These are phyloP conservation scores for Cantharellus anzutake DNA, from an alignment of 768 basidiomycete genomes.

Conservation along the genomic window DNA sequence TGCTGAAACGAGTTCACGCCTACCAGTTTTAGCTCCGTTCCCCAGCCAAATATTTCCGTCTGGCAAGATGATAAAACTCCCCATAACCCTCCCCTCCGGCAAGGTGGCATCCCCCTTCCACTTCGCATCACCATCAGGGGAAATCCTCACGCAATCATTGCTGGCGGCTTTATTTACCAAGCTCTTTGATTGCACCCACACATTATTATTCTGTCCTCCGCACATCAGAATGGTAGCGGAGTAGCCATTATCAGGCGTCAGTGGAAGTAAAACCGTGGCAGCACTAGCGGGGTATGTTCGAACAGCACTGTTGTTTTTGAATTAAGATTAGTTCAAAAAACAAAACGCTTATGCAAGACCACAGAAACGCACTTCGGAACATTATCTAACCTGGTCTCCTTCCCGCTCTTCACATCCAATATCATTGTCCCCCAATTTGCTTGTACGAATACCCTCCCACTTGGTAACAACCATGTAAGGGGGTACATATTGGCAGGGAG, in stretches of 20 bases:
- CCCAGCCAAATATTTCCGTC: constrained; percentile 60
- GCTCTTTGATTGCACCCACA: constrained; percentile 30
- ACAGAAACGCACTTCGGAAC: constrained; percentile 13
- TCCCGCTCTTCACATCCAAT: constrained; percentile 18
- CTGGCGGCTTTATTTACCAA: constrained; percentile 13
- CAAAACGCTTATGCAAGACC: constrained; percentile 5
- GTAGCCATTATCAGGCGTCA: constrained; percentile 84
- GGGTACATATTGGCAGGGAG: constrained; percentile 21
- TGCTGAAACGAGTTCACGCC: too few species aligned
- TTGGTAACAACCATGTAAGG: constrained; percentile 18
- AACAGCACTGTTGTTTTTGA: constrained; percentile 35
- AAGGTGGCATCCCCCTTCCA: constrained; percentile 24
- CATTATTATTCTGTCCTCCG: constrained; percentile 51
- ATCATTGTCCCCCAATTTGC: constrained; percentile 22
- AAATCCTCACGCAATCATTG: constrained; percentile 38
- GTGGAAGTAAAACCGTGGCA: constrained; percentile 73
- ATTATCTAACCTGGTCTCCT: constrained; percentile 17
- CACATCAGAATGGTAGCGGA: constrained; percentile 76
- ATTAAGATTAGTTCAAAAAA: constrained; percentile 4
- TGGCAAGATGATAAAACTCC: constrained; percentile 72
- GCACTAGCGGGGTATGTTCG: constrained; percentile 85
- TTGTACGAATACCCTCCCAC: constrained; percentile 22
- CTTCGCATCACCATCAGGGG: constrained; percentile 45
- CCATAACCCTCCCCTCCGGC: constrained; percentile 68
- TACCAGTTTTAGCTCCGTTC: constrained; percentile 53